Evolutionary conservation across 2,329 filamentous ascomycete genomes (phyloP), one percentile per base, ranked within the genome.

Genomic region (Rasamsonia emersonii): DNA sequence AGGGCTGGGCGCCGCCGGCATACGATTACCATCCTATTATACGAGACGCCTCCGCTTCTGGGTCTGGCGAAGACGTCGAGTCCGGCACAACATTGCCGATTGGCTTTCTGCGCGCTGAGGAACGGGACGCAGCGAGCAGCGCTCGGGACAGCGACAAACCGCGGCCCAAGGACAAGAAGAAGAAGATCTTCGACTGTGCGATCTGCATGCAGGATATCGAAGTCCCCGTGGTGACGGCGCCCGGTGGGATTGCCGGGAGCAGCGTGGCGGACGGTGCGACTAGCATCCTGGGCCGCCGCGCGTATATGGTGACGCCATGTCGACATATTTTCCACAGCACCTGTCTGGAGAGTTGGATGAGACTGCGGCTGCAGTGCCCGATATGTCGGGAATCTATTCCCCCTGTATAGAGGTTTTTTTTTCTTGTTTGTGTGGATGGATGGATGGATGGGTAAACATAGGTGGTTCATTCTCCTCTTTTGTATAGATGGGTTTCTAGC

Each of bases 281-380:
- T 0, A 79, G 79, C 18, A 74, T 94, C 34, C 68, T 96, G 44
- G 82, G 83, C 18, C 70, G 89, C 39, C 74, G 88, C 30, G 70
- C 75, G 46, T 96, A 96, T 61, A 98, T 98, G 91, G 85, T 96
- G 14, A 98, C 91, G 36, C 91, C 91, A 28, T 98, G 91, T 58
- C 70, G 88, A 34, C 91, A 98, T 62, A 86, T 96, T 29, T 98
- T 98, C 56, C 91, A 98, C 54, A 91, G 79, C 35, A 68, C 72
- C 18, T 98, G 91, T 58, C 64, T 98, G 45, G 89, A 96, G 62
- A 86, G 86, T 23, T 96, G 91, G 91, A 91, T 98, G 82, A 74
- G 84, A 53, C 86, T 93, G 56, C 67, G 89, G 36, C 61, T 98
- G 50, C 86, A 94, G 63, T 98, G 91, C 62, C 91, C 91, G 1